Base-by-base conservation (phyloP, 192 early-diverging fungal genomes). In the Chytriomyces sp. region DNA sequence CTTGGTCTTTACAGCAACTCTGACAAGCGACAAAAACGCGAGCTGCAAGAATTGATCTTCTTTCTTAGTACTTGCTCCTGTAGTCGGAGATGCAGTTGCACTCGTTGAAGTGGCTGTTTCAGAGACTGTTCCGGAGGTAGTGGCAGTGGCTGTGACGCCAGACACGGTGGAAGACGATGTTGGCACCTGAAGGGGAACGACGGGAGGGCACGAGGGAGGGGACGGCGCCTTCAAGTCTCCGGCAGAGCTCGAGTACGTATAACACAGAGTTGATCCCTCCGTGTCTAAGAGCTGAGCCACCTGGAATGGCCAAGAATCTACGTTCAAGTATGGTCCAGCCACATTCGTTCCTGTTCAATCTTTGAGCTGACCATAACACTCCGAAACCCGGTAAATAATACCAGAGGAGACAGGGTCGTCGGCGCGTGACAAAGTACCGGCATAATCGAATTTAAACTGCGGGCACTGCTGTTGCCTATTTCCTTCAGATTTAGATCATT, bases 281-380 rank as follows among this genome's bases (percentile, higher is more conserved):
- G 68, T 70, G 25, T 70, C 39, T 14, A 70, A 37, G 36, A 70
- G 5, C 33, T 70, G 52, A 14, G 38, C 30, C 25, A 70, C 68
- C 5, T 25, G 19, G 30, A 57, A 70, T 3, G 54, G 53, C 68
- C 68, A 70, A 0, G 68, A 59, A 3, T 70, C 56, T 0, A 70
- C 26, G 19, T 39, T 22, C 19, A 57, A 28, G n/a, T 25, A 57
- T 10, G 28, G n/a, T 8, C 8, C 17, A 8, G 55, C n/a, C 17
- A 44, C 28, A 64, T 38, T 59, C 36, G 30, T 57, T 38, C n/a
- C n/a, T n/a, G n/a, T n/a, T n/a, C n/a, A n/a, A n/a, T n/a, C n/a
- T n/a, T n/a, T n/a, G n/a, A n/a, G n/a, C n/a, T n/a, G n/a, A n/a
- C n/a, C n/a, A n/a, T n/a, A n/a, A n/a, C n/a, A n/a, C 4, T 31